These are phyloP conservation scores for Mortierella sp. DNA, from an alignment of 371 early-diverging fungal genomes.

Conservation along the genomic window DNA sequence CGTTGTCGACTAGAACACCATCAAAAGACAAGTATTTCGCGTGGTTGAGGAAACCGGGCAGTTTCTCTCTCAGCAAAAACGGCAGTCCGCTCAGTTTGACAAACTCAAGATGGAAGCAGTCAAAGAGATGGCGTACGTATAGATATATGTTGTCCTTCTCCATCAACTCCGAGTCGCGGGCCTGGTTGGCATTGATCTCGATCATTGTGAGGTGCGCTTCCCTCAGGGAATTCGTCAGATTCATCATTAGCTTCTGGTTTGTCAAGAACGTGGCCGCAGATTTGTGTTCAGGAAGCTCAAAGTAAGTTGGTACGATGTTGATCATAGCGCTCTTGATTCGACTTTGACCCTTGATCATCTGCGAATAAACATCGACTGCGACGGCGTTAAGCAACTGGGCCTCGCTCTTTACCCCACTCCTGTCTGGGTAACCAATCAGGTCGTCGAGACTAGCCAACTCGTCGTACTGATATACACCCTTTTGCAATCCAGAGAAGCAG, in stretches of 20 bases:
- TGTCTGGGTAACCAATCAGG: slow-evolving; percentile 36
- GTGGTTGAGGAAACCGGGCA: slow-evolving; percentile 33
- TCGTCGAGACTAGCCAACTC: slow-evolving; percentile 42
- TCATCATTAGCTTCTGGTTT: slow-evolving; percentile 36
- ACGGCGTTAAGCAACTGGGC: slow-evolving; percentile 30
- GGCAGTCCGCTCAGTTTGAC: slow-evolving; percentile 43
- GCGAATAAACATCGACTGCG: slow-evolving; percentile 34
- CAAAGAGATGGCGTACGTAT: slow-evolving; percentile 43
- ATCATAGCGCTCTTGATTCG: slow-evolving; percentile 32
- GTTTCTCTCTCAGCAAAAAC: slow-evolving; percentile 40
- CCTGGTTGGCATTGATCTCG: slow-evolving; percentile 46
- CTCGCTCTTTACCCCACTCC: slow-evolving; percentile 40
- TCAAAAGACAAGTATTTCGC: slow-evolving; percentile 40
- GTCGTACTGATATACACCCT: slow-evolving; percentile 28
- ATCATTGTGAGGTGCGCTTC: slow-evolving; percentile 46
- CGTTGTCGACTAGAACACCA: slow-evolving; percentile 47
- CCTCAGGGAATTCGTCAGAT: slow-evolving; percentile 23
- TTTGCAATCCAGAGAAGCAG: slow-evolving; percentile 30
- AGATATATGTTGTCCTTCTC: slow-evolving; percentile 52
- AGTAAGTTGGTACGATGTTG: slow-evolving; percentile 28
- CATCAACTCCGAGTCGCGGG: slow-evolving; percentile 42
- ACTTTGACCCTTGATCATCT: slow-evolving; percentile 30
- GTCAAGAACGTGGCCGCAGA: slow-evolving; percentile 22
- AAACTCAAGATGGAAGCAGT: slow-evolving; percentile 34
- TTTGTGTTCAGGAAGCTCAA: slow-evolving; percentile 40